Conservation (phyloP, 441 rosid species). For the Pelargonium exstipulatum region DNA sequence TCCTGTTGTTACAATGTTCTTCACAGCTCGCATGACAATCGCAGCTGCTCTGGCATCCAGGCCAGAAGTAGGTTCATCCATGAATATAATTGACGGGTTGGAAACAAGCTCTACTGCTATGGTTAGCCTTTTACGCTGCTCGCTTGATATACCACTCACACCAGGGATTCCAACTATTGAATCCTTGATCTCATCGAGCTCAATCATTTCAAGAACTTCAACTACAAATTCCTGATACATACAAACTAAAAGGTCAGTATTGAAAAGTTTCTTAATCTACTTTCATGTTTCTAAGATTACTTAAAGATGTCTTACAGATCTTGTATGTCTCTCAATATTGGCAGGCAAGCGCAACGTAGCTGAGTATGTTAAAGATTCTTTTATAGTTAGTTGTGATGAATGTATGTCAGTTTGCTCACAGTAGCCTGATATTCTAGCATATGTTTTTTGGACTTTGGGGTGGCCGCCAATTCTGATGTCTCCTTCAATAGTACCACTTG, state of each 20-base stretch:
- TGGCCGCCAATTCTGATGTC: slow-evolving; percentile 51
- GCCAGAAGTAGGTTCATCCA: slow-evolving; percentile 73
- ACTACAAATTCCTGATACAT: slow-evolving; percentile 37
- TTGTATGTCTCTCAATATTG: slow-evolving; percentile 36
- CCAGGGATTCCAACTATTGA: slow-evolving; percentile 48
- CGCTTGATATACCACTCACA: slow-evolving; percentile 46
- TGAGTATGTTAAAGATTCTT: slow-evolving; percentile 61
- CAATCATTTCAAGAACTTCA: slow-evolving; percentile 48
- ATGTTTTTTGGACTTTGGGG: slow-evolving; percentile 60
- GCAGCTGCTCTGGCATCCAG: slow-evolving; percentile 71
- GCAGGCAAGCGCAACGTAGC: slow-evolving; percentile 56
- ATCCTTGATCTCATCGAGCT: slow-evolving; percentile 46
- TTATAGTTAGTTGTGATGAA: slow-evolving; percentile 62
- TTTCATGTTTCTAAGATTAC: neutral
- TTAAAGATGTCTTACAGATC: slow-evolving; percentile 34
- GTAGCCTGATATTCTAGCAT: slow-evolving; percentile 63
- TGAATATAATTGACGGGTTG: slow-evolving; percentile 56
- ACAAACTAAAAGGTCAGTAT: neutral
- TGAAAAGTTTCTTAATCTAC: too few relatives aligned
- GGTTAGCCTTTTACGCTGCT: slow-evolving; percentile 57
- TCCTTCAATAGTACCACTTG: slow-evolving; percentile 58
- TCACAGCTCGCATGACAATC: slow-evolving; percentile 63
- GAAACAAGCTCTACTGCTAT: slow-evolving; percentile 66
- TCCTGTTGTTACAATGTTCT: slow-evolving; percentile 55
- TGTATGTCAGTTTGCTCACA: slow-evolving; percentile 75